Base-by-base conservation (phyloP, 441 rosid genomes). In the Viola pubescens region DNA sequence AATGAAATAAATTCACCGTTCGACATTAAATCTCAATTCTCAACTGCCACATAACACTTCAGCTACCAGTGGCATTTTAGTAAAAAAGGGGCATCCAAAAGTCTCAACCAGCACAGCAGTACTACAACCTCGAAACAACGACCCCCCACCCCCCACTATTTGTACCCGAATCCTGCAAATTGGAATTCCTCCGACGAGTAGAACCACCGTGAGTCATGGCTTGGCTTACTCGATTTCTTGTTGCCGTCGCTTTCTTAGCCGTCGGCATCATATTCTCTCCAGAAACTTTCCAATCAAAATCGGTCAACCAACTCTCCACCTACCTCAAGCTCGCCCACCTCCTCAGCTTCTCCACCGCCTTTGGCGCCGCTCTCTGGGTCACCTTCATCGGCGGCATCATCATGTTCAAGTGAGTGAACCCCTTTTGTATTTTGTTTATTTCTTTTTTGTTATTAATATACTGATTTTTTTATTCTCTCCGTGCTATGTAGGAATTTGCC, bases 311-410 rank as follows among this genome's bases (percentile, higher is more conserved):
- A 61, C 50, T 86, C 41, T 69, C 77, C 48, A 72, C 80, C 12
- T 67, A 72, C 67, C 72, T 88, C 60, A 91, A 82, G 79, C 79
- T 91, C 51, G 83, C 89, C 68, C 96, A 91, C 74, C 80, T 88
- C 43, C 92, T 91, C 48, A 65, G 87, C 75, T 88, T 91, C 73
- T 70, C 98, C 73, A 86, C 95, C 45, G 86, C 96, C 54, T 91
- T 88, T 81, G 98, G 98, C 8, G 79, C 98, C 34, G 96, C 95
- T 63, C 94, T 86, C 14, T 91, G 98, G 98, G 96, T 85, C 77
- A 88, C 98, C 57, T 88, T 88, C 81, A 86, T 91, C 77, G 96
- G 95, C 40, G 91, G 96, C 69, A 85, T 88, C 89, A 88, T 88
- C 79, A 88, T 91, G 98, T 86, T 91, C 86, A 91, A 82, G 96